phyloP scores from a whole-genome alignment of 495 filamentous ascomycete genomes.

The Glarea lozoyensis region DNA sequence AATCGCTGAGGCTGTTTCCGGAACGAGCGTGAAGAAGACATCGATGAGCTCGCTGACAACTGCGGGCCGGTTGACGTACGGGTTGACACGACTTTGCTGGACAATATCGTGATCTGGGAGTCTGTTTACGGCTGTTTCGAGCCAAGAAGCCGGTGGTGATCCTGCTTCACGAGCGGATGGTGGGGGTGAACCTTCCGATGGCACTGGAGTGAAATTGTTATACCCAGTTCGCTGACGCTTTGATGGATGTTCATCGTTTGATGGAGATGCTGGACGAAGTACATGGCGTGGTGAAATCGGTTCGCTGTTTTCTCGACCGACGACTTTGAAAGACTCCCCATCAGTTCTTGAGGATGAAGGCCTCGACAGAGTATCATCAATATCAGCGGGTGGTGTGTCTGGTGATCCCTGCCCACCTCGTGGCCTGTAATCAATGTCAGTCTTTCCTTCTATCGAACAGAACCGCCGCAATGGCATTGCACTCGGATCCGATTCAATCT shows the following conservation, averaged over 20 bases:
- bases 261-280: constrained; percentile 13
- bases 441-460: too few relatives aligned
- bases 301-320: constrained; percentile 12
- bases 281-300: constrained; percentile 17
- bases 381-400: constrained; percentile 39
- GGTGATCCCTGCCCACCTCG: constrained; percentile 44
- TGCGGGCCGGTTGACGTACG: constrained; percentile 42
- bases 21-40: constrained; percentile 44
- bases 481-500: too few relatives aligned
- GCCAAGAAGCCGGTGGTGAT: constrained; percentile 27
- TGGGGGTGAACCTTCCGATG: constrained; percentile 20
- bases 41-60: constrained; percentile 37
- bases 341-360: constrained; percentile 15
- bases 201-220: constrained; percentile 19
- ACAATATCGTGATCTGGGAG: constrained; percentile 31
- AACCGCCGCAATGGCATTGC: too few relatives aligned
- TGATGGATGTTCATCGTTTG: constrained; percentile 11
- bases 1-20: constrained; percentile 44
- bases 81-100: constrained; percentile 54
- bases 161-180: constrained; percentile 25
- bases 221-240: constrained; percentile 20
- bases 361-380: constrained; percentile 27
- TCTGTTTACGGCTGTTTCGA: constrained; percentile 25
- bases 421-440: constrained; percentile 27
- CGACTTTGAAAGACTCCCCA: constrained; percentile 14